phyloP scores from a whole-genome alignment of 306 rosid genomes.

The Begonia masoniana region DNA sequence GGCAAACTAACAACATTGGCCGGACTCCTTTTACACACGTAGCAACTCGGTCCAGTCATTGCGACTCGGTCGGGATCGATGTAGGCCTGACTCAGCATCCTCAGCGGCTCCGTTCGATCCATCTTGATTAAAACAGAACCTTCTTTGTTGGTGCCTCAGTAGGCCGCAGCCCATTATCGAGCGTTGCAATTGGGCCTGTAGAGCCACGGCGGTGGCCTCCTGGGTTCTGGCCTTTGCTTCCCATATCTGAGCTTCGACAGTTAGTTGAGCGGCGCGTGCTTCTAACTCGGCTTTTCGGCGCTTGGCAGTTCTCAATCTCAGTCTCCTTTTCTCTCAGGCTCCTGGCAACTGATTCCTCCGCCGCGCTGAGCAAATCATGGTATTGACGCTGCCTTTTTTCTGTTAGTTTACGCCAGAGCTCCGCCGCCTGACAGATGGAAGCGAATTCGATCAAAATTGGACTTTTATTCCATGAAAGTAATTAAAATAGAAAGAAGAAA shows the following conservation, averaged over 20 bases:
- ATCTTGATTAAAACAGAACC: constrained; percentile 24
- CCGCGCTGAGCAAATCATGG: constrained; percentile 39
- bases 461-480: background rate
- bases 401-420: constrained; percentile 42
- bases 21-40: constrained; percentile 44
- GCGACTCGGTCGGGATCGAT: constrained; percentile 62
- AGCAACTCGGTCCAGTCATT: constrained; percentile 43
- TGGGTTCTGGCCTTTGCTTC: constrained; percentile 65
- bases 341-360: constrained; percentile 49
- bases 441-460: background rate
- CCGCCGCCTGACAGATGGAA: constrained; percentile 41
- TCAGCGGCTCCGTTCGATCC: constrained; percentile 41
- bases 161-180: constrained; percentile 37
- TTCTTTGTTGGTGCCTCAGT: constrained; percentile 13
- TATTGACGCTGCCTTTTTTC: constrained; percentile 63
- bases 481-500: background rate
- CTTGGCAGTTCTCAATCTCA: constrained; percentile 55
- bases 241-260: constrained; percentile 67
- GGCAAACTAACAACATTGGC: constrained; percentile 71
- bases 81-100: constrained; percentile 81
- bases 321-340: constrained; percentile 53
- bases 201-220: constrained; percentile 48
- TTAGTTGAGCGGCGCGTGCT: constrained; percentile 82
- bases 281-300: constrained; percentile 68
- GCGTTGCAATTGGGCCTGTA: constrained; percentile 68